Base-by-base conservation (phyloP, 495 filamentous ascomycete genomes). In the Penicillium soppii region DNA sequence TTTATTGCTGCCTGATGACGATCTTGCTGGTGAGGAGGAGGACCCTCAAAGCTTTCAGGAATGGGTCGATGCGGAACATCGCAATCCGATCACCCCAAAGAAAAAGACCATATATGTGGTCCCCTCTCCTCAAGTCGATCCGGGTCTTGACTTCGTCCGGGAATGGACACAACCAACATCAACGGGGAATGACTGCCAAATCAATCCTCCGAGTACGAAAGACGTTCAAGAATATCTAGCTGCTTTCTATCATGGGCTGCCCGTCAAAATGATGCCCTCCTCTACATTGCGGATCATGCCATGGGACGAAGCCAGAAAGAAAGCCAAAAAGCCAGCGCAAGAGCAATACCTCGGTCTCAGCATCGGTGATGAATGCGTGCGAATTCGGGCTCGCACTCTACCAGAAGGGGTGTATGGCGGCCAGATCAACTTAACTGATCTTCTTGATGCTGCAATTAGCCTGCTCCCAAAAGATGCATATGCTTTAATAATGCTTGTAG, bases 371-470 rank as follows among this genome's bases (percentile, higher is more conserved):
- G 58, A 68, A 20, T 61, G 59, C 35, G 73, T 79, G 17, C 76
- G 82, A 12, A 79, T 89, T 54, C 79, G 82, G 8, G 67, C 63
- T 7, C 80, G 85, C 1, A 54, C 69, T 5, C 72, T 69, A 2
- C 77, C 76, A 2, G 75, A 85, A 42, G 57, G 61, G 0, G 32
- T 65, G 9, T 87, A 78, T 52, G 13, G 59, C 10, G 59, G 63
- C 12, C 83, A 89, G 54, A 57, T 89, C 2, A 83, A 86, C 54
- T 70, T 89, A 2, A 68, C 82, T 54, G 84, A 89, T 58, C 66
- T 88, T 8, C 73, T 88, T 0, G 84, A 88, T 53, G 77, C 69
- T 0, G 78, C 77, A 4, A 78, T 83, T 10, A 66, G 63, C 19
- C 69, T 79, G 13, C 57, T 89, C 0, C 83, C 83, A 1, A 47